Conservation (phyloP, 2,329 filamentous ascomycete genomes). For the Colletotrichum sp. region DNA sequence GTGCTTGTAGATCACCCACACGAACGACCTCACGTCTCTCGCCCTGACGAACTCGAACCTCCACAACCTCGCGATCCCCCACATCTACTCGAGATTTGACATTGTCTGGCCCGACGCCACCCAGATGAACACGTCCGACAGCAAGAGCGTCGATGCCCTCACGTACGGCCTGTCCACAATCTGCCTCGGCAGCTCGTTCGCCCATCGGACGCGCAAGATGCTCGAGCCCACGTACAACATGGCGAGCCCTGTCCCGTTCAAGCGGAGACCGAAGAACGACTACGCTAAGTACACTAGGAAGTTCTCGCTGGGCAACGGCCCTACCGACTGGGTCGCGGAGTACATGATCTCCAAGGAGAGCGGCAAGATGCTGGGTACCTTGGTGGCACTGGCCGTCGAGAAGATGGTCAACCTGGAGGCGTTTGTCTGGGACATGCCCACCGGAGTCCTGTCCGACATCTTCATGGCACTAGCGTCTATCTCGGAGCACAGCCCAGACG, state of each 20-base stretch:
- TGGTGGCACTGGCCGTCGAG: conserved; percentile 79
- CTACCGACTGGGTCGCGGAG: conserved; percentile 77
- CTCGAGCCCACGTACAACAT: conserved; percentile 24
- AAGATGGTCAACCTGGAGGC: conserved; percentile 83
- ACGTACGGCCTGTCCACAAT: conserved; percentile 83
- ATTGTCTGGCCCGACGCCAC: conserved; percentile 83
- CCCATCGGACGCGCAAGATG: conserved; percentile 40
- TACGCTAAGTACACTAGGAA: conserved; percentile 82
- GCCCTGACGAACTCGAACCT: conserved; percentile 80
- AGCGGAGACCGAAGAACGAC: conserved; percentile 54
- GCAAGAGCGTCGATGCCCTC: conserved; percentile 79
- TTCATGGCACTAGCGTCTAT: conserved; percentile 80
- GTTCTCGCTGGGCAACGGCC: conserved; percentile 85
- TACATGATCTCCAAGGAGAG: conserved; percentile 84
- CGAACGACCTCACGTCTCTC: conserved; percentile 80
- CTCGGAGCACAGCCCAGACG: conserved; percentile 62
- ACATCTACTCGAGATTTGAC: conserved; percentile 85
- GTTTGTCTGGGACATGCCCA: conserved; percentile 91
- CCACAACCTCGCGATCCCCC: conserved; percentile 75
- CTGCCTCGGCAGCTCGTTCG: conserved; percentile 66
- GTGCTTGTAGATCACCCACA: conserved; percentile 69
- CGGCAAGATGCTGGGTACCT: conserved; percentile 86
- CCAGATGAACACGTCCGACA: conserved; percentile 65
- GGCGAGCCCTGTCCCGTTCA: conserved; percentile 16
- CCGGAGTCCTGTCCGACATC: conserved; percentile 79